These are phyloP conservation scores for Pistacia atlantica DNA, from an alignment of 345 rosid genomes.

Conservation along the genomic window DNA sequence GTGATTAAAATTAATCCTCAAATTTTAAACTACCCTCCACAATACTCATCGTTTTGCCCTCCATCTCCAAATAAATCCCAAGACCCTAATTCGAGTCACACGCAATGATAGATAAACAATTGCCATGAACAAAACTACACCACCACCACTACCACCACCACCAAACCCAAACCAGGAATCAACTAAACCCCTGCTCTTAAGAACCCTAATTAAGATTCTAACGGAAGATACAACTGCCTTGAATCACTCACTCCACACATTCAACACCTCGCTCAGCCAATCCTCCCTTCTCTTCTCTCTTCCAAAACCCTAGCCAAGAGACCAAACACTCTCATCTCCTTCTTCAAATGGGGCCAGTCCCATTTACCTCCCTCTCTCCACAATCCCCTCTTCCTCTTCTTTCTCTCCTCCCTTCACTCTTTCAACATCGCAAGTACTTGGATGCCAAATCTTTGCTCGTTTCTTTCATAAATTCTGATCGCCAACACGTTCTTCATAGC, in stretches of 20 bases:
- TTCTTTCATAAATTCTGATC: constrained; percentile 59
- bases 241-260: constrained; percentile 42
- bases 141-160: too few relatives aligned
- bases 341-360: constrained; percentile 52
- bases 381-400: constrained; percentile 57
- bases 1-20: too few relatives aligned
- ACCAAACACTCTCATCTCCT: constrained; percentile 59
- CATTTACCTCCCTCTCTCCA: constrained; percentile 44
- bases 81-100: too few relatives aligned
- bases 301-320: constrained; percentile 44
- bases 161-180: too few relatives aligned
- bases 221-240: too few relatives aligned
- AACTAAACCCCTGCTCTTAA: too few relatives aligned
- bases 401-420: constrained; percentile 57
- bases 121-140: too few relatives aligned
- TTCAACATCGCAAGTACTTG: constrained; percentile 51
- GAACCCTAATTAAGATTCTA: too few relatives aligned
- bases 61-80: too few relatives aligned
- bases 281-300: constrained; percentile 52
- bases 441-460: constrained; percentile 67
- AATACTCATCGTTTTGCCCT: too few relatives aligned
- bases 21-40: too few relatives aligned
- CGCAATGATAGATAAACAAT: too few relatives aligned
- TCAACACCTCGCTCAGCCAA: constrained; percentile 51
- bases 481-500: constrained; percentile 45